A percentile compares a stretch with the other conserved stretches of the same genome.
Conservation (phyloP, 176 grass and related monocot genomes). For the Carex kokanica region DNA sequence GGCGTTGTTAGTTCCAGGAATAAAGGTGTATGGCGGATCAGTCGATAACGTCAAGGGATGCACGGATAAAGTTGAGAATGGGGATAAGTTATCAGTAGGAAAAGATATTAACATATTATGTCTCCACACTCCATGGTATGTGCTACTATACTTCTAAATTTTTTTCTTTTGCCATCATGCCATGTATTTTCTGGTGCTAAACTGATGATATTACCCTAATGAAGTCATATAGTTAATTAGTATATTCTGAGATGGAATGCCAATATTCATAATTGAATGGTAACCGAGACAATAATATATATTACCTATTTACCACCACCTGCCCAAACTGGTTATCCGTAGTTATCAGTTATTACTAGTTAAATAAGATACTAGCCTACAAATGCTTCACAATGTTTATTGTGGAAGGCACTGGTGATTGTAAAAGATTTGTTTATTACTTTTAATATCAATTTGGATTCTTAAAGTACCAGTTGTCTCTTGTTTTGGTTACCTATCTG, state of each 20-base stretch:
- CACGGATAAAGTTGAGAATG: slow-evolving; percentile 77
- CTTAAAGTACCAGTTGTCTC: not conserved
- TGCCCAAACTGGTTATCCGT: not conserved
- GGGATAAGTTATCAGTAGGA: slow-evolving; percentile 71
- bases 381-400: not conserved
- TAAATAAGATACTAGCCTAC: not conserved
- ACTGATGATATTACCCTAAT: not conserved
- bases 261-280: not conserved
- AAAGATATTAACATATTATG: slow-evolving; percentile 66
- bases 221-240: not conserved
- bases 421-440: not conserved
- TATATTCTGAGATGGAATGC: not conserved
- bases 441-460: not conserved
- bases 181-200: not conserved
- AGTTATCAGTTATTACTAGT: not conserved
- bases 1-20: slow-evolving; percentile 47
- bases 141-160: not conserved
- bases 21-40: slow-evolving; percentile 89
- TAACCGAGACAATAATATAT: not conserved
- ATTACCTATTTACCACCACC: not conserved
- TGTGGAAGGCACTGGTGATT: not conserved
- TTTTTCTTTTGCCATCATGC: not conserved
- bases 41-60: slow-evolving; percentile 80
- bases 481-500: not conserved
- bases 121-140: slow-evolving; percentile 86